phyloP scores from a whole-genome alignment of 1,139 yeast genomes.

The Diutina catenulata region DNA sequence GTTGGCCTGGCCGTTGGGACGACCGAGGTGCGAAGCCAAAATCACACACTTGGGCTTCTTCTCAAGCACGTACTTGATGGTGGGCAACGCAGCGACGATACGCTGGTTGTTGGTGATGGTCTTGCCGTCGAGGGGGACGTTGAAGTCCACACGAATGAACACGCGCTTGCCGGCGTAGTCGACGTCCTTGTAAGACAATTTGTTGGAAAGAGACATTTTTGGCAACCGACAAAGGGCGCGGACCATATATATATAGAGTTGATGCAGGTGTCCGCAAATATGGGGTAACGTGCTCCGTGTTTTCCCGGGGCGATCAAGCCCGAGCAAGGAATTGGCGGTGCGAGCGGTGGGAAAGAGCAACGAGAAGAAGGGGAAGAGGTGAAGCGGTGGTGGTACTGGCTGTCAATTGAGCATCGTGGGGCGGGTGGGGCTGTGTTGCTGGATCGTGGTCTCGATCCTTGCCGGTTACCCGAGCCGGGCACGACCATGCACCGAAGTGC shows the following conservation, averaged over 20 bases:
- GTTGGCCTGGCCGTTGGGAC: slow-evolving; percentile 86
- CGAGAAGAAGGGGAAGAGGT: too few relatives aligned
- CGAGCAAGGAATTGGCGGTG: too few relatives aligned
- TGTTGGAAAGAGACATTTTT: slow-evolving; percentile 78
- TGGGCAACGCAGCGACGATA: slow-evolving; percentile 96
- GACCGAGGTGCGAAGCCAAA: slow-evolving; percentile 92
- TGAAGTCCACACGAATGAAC: slow-evolving; percentile 94
- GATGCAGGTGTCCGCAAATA: neutral
- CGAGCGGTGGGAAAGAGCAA: too few relatives aligned
- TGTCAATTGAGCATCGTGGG: too few relatives aligned
- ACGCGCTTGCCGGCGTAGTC: slow-evolving; percentile 81
- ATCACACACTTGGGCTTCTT: slow-evolving; percentile 82
- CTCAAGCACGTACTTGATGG: slow-evolving; percentile 84
- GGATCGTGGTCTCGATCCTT: too few relatives aligned
- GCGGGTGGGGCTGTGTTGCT: too few relatives aligned
- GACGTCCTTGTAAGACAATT: slow-evolving; percentile 84
- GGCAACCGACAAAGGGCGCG: neutral
- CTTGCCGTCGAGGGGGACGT: slow-evolving; percentile 92
- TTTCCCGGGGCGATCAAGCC: neutral
- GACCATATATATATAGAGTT: neutral
- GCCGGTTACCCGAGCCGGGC: too few relatives aligned
- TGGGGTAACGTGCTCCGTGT: slow-evolving; percentile 5
- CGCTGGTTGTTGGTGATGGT: slow-evolving; percentile 97
- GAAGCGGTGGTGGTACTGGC: too few relatives aligned
- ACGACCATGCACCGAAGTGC: too few relatives aligned